Evolutionary conservation across 1,139 yeast species (phyloP), one percentile per base, ranked within the genome.

Genomic region (Pichia inconspicua): DNA sequence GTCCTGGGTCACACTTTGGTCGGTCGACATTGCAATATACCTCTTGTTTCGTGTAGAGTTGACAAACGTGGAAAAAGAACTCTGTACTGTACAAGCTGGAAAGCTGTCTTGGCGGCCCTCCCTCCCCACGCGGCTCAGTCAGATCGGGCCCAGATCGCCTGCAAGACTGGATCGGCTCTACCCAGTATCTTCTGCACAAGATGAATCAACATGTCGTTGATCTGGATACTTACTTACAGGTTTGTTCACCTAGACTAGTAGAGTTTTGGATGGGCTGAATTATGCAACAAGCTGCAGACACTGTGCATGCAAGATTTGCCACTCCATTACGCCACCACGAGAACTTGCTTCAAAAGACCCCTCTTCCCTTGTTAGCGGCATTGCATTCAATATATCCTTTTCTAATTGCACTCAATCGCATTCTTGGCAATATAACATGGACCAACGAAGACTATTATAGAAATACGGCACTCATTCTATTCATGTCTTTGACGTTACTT

Each of bases 341-440:
- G 8, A n/a, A 27, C 2, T 43, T 56, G 32, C 47, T 62, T n/a
- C 44, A 47, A 11, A 63, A 65, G 12, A 79, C 75, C 14, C 71
- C 71, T 36, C 81, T 80, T 5, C 58, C 69, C 10, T 59, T 77
- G 25, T 69, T 76, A 12, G 64, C 76, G 14, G 74, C 78, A 1
- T 65, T 78, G 42, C 68, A 75, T 34, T 68, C 71, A 45, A 67
- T 74, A 34, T 76, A 75, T 52, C 82, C 82, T 0, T 66, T 73
- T 53, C 63, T 78, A 41, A 58, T 75, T 22, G 57, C 77, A 2
- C 41, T 57, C 1, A 81, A 78, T 58, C 65, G 68, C 42, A 51
- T 71, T 9, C 61, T 78, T 30, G 76, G 74, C 43, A 60, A 74
- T 9, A 54, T 75, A 19, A 76, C 82, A 1, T 78, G 83, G 83